Conservation (phyloP, 768 basidiomycete genomes). For the Fistulinella prunicolor region DNA sequence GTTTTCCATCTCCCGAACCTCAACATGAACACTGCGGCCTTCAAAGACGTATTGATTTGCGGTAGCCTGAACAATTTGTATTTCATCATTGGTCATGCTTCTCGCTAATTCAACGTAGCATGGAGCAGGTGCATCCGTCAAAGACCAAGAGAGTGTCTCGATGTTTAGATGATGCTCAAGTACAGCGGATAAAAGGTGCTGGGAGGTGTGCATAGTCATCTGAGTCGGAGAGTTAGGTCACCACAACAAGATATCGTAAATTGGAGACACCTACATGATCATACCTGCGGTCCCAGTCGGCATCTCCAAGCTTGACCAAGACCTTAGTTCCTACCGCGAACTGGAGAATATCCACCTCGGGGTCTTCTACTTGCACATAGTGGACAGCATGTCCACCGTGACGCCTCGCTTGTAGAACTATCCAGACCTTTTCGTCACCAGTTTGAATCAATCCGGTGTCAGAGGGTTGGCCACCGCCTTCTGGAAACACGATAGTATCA, state of each 20-base stretch:
- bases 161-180: constrained; percentile 61
- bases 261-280: constrained; percentile 58
- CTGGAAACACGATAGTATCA: constrained; percentile 79
- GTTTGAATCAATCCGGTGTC: constrained; percentile 62
- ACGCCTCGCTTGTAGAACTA: constrained; percentile 64
- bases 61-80: constrained; percentile 55
- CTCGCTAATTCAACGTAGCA: constrained; percentile 78
- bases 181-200: constrained; percentile 80
- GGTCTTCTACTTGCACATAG: constrained; percentile 49
- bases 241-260: neutral
- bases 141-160: constrained; percentile 80
- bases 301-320: constrained; percentile 50
- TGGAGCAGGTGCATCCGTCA: constrained; percentile 62
- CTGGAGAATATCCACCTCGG: constrained; percentile 40
- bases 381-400: constrained; percentile 75
- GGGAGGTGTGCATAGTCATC: constrained; percentile 86
- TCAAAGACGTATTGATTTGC: constrained; percentile 70
- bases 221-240: constrained; percentile 24
- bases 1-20: constrained; percentile 64
- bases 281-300: constrained; percentile 61
- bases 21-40: constrained; percentile 65
- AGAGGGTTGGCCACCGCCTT: constrained; percentile 79
- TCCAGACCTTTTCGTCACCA: constrained; percentile 46
- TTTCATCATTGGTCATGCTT: constrained; percentile 61
- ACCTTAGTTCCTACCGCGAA: constrained; percentile 55